Evolutionary conservation across 139 green algal genomes (phyloP).

Genomic region (Astrephomene gubernaculifera): DNA sequence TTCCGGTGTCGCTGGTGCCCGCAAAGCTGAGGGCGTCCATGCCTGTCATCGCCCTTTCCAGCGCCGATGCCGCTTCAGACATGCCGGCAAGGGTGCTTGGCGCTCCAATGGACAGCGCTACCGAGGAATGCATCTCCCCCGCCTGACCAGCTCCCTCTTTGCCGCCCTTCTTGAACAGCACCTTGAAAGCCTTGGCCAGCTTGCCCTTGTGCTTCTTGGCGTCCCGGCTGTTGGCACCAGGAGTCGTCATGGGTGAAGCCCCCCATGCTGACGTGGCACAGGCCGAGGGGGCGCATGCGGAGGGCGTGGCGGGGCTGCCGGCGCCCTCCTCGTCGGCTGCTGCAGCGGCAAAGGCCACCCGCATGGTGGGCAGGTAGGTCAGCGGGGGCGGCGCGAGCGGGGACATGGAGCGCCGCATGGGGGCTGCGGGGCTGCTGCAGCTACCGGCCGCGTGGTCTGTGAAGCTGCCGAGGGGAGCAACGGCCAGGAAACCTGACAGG

Average conservation of each 20-base stretch:
- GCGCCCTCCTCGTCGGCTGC: too few relatives aligned
- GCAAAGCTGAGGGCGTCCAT: neutral
- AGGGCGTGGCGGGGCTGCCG: too few relatives aligned
- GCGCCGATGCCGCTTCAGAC: neutral
- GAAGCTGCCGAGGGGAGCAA: neutral
- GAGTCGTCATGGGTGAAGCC: too few relatives aligned
- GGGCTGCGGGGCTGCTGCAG: neutral
- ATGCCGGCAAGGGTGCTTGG: constrained; percentile 1
- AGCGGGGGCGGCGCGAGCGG: too few relatives aligned
- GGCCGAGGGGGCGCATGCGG: too few relatives aligned
- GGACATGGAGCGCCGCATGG: too few relatives aligned
- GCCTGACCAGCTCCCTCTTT: neutral
- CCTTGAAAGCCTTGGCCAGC: neutral
- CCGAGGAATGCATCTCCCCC: neutral
- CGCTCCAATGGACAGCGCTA: neutral
- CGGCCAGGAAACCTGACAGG: neutral
- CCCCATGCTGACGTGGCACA: too few relatives aligned
- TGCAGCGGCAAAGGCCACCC: too few relatives aligned
- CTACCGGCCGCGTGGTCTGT: neutral
- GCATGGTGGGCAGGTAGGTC: too few relatives aligned
- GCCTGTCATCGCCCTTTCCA: neutral
- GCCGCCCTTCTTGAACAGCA: neutral
- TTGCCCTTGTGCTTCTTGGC: constrained; percentile 1
- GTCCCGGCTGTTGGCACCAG: too few relatives aligned
- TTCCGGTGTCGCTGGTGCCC: neutral